Conservation (phyloP, 176 grass and related monocot genomes). For the Alopecurus myosuroides region DNA sequence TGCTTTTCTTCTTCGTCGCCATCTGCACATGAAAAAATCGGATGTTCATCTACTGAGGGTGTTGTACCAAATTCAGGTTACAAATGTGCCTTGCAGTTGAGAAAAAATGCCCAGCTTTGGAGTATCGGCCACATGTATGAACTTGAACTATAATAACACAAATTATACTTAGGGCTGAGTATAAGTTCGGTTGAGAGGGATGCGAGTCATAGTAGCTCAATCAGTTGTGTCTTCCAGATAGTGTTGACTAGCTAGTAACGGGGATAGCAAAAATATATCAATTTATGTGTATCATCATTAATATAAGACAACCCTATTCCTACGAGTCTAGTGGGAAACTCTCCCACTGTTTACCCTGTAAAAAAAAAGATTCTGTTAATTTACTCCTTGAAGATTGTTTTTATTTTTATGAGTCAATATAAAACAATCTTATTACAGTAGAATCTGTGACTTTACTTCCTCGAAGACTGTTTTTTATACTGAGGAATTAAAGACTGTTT, state of each 20-base stretch:
- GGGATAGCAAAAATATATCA: not conserved
- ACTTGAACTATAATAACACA: not conserved
- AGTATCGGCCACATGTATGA: not conserved
- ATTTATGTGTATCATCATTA: not conserved
- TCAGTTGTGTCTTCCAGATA: not conserved
- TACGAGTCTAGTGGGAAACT: no score
- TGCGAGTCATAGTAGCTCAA: not conserved
- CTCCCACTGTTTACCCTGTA: no score
- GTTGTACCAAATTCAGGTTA: not conserved
- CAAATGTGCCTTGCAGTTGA: not conserved
- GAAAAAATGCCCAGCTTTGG: not conserved
- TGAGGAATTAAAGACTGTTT: not conserved
- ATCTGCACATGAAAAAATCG: slow-evolving; percentile 55
- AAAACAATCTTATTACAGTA: not conserved
- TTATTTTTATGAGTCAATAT: not conserved
- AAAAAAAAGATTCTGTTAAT: not conserved
- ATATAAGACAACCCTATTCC: not conserved
- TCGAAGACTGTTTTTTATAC: not conserved
- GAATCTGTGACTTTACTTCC: not conserved
- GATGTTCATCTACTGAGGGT: not conserved
- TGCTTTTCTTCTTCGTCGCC: slow-evolving; percentile 73
- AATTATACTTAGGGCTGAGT: not conserved
- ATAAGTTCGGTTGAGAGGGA: not conserved
- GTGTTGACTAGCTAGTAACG: not conserved
- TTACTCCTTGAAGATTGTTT: no score